Base-by-base conservation (phyloP, 805 yeast species). In the Grigorovia jiainica region DNA sequence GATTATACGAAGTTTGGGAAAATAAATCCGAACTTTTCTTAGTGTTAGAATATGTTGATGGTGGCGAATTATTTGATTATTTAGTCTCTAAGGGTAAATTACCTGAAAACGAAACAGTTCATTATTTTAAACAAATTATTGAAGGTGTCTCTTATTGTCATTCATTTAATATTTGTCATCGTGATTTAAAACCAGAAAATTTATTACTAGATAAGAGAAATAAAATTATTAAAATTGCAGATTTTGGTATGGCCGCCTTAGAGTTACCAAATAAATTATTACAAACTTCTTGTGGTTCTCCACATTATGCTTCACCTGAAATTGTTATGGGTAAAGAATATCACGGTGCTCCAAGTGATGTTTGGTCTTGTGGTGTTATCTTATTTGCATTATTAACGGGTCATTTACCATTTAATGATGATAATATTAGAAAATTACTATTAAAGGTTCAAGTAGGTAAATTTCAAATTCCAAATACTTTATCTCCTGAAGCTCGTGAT, bases 1-100 rank as follows among this genome's bases (percentile, higher is more conserved):
- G 92, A 20, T 69, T 92, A 32, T 92, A 87, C 59, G 98, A 92
- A 58, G 98, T 92, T 19, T 92, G 97, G 97, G 98, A 92, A 63
- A 90, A 94, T 50, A 81, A 87, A 50, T 87, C 86, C 56, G 95
- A 90, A 46, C 70, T 92, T 43, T 84, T 80, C 54, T 61, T 84
- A 49, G 87, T 84, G 13, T 64, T 84, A 39, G 94, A 84, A 57
- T 84, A 82, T 58, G 90, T 84, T 25, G 89, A 84, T 60, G 90
- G 92, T n/a, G 94, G 94, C 45, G 94, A 84, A 61, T 64, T 84
- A 42, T 84, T 84, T 51, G 92, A 84, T 54, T 71, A 79, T 47
- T 65, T 84, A 42, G 87, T 83, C 5, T 63, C 67, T 21, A 73
- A 75, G 47, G 92, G 90, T 5, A 81, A 82, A 20, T 62, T 84